Base-by-base conservation (phyloP, 2,329 filamentous ascomycete genomes). In the Cercospora janseana region DNA sequence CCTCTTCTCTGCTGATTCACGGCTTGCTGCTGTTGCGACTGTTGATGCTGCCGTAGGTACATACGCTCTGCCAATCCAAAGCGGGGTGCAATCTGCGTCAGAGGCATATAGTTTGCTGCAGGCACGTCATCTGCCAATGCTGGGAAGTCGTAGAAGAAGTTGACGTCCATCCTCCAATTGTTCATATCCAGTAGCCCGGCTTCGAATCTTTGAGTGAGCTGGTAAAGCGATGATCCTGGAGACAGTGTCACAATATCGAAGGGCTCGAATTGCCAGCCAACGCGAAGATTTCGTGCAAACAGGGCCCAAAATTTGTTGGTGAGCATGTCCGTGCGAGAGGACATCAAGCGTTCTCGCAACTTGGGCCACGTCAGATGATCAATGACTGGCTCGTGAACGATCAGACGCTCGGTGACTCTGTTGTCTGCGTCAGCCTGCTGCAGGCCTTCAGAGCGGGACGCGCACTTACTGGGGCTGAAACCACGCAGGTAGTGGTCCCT, bases 141-240 rank as follows among this genome's bases (percentile, higher is more conserved):
- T 26, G 57, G 57, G 9, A 57, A 56, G 5, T 52, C 57, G 13
- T 57, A 54, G 29, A 59, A 59, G 48, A 59, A 59, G 37, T 54
- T 49, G n/a, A 55, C 52, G 18, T 59, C 50, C 57, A 59, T 59
- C 12, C 55, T 35, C 57, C 57, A 59, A 15, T 55, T 57, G 20
- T 47, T 31, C 41, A 59, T 59, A 28, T 59, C 55, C 29, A 59
- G 23, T 9, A 59, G 40, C 3, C 55, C 50, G 13, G 41, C 42
- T 34, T 59, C 57, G 27, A 56, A 59, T 13, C 27, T 41, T 16
- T 53, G 31, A 20, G 52, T 47, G 15, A 59, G 41, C n/a, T 55
- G 52, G 32, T 59, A 59, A 9, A 59, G 16, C 15, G 45, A 42
- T 5, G 50, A 44, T 12, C 55, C 44, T 4, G 47, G 48, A 5